A percentile compares a stretch with the other conserved stretches of the same genome.
phyloP scores from a whole-genome alignment of 2,329 filamentous ascomycete genomes.

The Leptographium lundbergii region DNA sequence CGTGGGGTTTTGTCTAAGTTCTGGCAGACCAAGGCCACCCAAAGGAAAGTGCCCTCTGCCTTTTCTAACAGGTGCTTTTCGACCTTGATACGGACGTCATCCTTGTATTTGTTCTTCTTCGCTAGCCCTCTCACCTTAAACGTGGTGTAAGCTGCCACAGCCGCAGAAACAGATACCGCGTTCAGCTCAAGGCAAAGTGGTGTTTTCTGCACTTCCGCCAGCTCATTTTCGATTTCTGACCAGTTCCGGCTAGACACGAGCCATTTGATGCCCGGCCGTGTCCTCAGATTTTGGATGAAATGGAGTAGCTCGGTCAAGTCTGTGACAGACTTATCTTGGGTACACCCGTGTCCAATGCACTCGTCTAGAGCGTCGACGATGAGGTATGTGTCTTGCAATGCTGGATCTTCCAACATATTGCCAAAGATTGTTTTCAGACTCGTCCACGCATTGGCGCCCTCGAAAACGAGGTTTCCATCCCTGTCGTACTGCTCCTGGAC shows the following conservation, averaged over 20 bases:
- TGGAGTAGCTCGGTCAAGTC: no score
- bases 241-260: conserved; percentile 30
- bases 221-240: conserved; percentile 21
- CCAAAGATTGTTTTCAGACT: conserved; percentile 25
- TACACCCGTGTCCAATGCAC: conserved; percentile 15
- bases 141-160: conserved; percentile 25
- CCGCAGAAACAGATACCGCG: conserved; percentile 11
- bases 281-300: no score
- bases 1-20: conserved; percentile 6
- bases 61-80: conserved; percentile 16
- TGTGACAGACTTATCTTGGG: no score
- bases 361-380: conserved; percentile 37
- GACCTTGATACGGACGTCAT: conserved; percentile 8
- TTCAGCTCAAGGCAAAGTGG: conserved; percentile 26
- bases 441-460: conserved; percentile 24
- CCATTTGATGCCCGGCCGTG: conserved; percentile 22
- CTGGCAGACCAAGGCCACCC: conserved; percentile 27
- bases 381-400: conserved; percentile 19
- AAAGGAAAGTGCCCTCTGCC: conserved; percentile 29
- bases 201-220: conserved; percentile 12
- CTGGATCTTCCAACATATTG: conserved; percentile 24
- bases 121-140: conserved; percentile 20
- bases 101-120: conserved; percentile 15
- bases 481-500: conserved; percentile 20
- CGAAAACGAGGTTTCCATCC: conserved; percentile 20